Base-by-base conservation (phyloP, 352 stramenopile species). In the Globisporangium spinosum region DNA sequence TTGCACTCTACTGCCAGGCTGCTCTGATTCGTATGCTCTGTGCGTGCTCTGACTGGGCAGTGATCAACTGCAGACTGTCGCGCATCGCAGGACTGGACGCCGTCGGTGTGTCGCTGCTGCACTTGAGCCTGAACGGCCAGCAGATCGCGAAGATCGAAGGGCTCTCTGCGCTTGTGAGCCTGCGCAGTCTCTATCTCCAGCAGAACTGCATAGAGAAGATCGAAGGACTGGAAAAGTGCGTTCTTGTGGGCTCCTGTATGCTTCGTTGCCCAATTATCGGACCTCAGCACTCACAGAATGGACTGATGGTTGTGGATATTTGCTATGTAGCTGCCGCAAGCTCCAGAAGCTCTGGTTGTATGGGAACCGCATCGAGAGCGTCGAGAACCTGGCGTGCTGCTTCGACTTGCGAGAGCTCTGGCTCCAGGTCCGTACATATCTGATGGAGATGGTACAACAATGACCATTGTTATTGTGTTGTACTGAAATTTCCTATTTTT, bases 301-400 rank as follows among this genome's bases (percentile, higher is more conserved):
- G 1, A 23, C 17, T 27, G n/a, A 32, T 32, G 29, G 7, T 56
- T 56, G 49, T 8, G 2, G 1, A 5, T 20, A 25, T 12, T 1
- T 43, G 7, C 35, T 17, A 10, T 5, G 43, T 25, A 78, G 68
- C 5, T 96, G 89, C 49, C 78, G 85, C 0, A 82, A 82, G 58
- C 75, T 97, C 22, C 78, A 85, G 58, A 82, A 73, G 9, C 72
- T 97, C 22, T 97, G 91, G 89, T 56, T 97, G 34, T 91, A 78
- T 43, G 74, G 76, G 25, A 97, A 97, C 62, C 72, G 73, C 43
- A 76, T 97, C 38, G 64, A 67, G 1, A 58, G 25, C 3, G 76
- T 97, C 17, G 82, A 93, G 27, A 86, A 85, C 34, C 71, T 97
- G 0, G 71, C 75, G 8, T 69, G 72, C 20, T 90, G 82, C 59